Conservation (phyloP, 768 basidiomycete genomes). For the Tephrocybe rancida region DNA sequence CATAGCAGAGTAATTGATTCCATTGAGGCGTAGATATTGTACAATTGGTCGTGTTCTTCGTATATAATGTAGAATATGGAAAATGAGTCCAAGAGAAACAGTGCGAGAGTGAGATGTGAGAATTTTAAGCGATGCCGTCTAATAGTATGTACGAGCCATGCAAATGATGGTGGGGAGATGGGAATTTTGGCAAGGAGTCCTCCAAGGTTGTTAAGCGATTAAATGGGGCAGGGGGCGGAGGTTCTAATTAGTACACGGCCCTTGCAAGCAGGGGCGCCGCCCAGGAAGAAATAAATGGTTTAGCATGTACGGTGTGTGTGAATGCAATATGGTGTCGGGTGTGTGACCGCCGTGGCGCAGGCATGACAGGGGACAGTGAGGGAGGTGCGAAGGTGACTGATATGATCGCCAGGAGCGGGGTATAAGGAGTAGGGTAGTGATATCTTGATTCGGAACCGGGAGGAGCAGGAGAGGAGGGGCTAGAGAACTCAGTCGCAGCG, state of each 20-base stretch:
- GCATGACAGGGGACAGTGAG: background rate
- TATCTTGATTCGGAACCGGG: background rate
- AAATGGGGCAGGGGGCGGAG: background rate
- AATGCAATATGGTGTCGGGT: background rate
- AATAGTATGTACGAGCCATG: conserved; percentile 6
- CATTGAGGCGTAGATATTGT: conserved; percentile 5
- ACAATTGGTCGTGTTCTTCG: conserved; percentile 7
- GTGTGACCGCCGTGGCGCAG: conserved; percentile 8
- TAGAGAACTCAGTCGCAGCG: conserved; percentile 45
- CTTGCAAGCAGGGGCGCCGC: conserved; percentile 2
- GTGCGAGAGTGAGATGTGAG: background rate
- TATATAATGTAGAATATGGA: conserved; percentile 1
- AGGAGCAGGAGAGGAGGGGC: background rate
- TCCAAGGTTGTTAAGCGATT: background rate
- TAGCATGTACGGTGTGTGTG: background rate
- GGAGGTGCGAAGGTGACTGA: background rate
- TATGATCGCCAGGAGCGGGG: background rate
- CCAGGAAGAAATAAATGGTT: conserved; percentile 3
- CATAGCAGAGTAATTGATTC: background rate
- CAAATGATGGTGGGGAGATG: background rate
- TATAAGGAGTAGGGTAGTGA: conserved; percentile 7
- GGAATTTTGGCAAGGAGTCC: background rate
- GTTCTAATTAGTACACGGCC: conserved; percentile 4
- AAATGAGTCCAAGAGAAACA: background rate
- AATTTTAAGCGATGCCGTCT: conserved; percentile 2